These are phyloP conservation scores for Papilionanthe hybrid DNA, from an alignment of 116 monocot genomes.

Conservation along the genomic window DNA sequence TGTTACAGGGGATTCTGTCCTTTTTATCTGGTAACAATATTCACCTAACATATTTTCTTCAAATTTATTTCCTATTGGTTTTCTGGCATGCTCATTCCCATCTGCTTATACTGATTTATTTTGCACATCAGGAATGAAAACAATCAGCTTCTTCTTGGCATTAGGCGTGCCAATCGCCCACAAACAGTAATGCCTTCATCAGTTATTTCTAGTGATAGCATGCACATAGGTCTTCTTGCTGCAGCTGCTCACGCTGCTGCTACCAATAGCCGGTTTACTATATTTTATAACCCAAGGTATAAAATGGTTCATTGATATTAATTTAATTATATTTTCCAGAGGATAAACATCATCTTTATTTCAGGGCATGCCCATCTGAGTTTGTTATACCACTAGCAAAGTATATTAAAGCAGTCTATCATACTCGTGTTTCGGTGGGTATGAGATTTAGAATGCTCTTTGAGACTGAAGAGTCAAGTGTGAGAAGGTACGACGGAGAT, in stretches of 20 bases:
- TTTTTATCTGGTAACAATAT: slow-evolving; percentile 48
- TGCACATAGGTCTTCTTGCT: slow-evolving; percentile 94
- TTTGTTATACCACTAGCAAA: slow-evolving; percentile 59
- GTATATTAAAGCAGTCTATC: slow-evolving; percentile 60
- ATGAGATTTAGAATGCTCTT: slow-evolving; percentile 70
- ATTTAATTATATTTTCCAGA: neutral
- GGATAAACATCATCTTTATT: slow-evolving; percentile 10
- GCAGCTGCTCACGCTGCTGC: slow-evolving; percentile 92
- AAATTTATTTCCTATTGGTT: neutral
- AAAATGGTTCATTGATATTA: neutral
- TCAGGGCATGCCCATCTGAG: slow-evolving; percentile 60
- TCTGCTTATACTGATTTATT: neutral
- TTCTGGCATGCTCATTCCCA: neutral
- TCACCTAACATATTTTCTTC: neutral
- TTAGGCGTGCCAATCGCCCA: slow-evolving; percentile 34
- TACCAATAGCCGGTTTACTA: slow-evolving; percentile 89
- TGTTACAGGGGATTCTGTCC: slow-evolving; percentile 49
- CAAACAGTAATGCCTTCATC: slow-evolving; percentile 74
- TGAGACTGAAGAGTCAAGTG: slow-evolving; percentile 66
- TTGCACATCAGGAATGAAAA: slow-evolving; percentile 31
- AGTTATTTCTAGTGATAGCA: slow-evolving; percentile 92
- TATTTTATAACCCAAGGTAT: slow-evolving; percentile 76
- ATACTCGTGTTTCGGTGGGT: slow-evolving; percentile 61
- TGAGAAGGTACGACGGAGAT: slow-evolving; percentile 33
- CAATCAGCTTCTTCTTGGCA: slow-evolving; percentile 36